Conservation (phyloP, 345 rosid genomes). For the Bruguiera gymnorhiza region DNA sequence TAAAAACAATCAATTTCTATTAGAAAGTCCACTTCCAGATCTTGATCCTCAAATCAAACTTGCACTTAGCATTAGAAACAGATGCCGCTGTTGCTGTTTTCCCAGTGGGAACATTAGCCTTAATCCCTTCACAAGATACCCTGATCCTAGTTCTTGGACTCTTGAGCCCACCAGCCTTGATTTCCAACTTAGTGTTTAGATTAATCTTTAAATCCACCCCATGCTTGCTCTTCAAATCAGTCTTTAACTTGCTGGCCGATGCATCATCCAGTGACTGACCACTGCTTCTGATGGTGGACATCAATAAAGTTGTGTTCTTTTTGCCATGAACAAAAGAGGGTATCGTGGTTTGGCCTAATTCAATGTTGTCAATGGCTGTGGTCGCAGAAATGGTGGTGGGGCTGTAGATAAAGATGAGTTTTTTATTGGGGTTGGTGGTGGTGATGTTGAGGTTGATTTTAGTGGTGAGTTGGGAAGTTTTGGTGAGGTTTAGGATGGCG, state of each 20-base stretch:
- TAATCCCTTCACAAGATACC: constrained; percentile 61
- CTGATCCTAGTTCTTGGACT: constrained; percentile 57
- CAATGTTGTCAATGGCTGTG: constrained; percentile 31
- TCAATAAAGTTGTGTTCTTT: constrained; percentile 68
- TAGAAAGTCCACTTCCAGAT: constrained; percentile 77
- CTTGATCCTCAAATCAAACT: constrained; percentile 74
- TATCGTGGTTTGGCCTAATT: constrained; percentile 47
- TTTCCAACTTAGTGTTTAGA: constrained; percentile 60
- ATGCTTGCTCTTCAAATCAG: constrained; percentile 50
- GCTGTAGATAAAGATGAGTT: constrained; percentile 56
- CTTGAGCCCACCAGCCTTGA: constrained; percentile 58
- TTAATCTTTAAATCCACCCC: constrained; percentile 51
- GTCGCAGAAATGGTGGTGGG: constrained; percentile 39
- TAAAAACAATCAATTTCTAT: neutral
- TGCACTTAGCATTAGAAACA: constrained; percentile 57
- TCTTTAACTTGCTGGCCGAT: constrained; percentile 44
- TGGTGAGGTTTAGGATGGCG: constrained; percentile 56
- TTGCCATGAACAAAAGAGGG: constrained; percentile 56
- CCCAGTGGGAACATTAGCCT: constrained; percentile 50
- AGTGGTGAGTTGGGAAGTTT: constrained; percentile 41
- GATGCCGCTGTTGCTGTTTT: constrained; percentile 49
- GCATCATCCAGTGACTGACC: constrained; percentile 40
- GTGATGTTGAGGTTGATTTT: constrained; percentile 57
- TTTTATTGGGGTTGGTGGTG: constrained; percentile 74
- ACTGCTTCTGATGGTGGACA: constrained; percentile 39